Percentiles rank a stretch among this genome's conserved stretches.
Evolutionary conservation across 108 stramenopile genomes (phyloP).

Genomic region (Skeletonema marinoi): DNA sequence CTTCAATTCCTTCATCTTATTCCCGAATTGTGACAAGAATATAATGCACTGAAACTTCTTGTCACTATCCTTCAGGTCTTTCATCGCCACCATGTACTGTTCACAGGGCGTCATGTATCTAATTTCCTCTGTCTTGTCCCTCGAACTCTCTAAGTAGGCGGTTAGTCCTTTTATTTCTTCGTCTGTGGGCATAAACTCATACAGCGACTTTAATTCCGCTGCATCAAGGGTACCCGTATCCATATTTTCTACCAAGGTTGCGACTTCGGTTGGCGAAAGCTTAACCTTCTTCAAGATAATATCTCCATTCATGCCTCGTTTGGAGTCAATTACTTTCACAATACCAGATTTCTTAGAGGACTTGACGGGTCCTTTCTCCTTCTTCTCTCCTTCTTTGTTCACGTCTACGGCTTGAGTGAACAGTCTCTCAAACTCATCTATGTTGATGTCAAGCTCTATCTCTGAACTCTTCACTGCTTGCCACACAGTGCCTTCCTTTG

Average conservation of each 20-base stretch:
- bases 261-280: conserved; percentile 55
- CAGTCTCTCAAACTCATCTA: conserved; percentile 80
- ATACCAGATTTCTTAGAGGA: conserved; percentile 51
- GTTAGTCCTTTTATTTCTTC: conserved; percentile 61
- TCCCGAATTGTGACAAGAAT: conserved; percentile 65
- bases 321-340: conserved; percentile 80
- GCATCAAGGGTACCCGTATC: conserved; percentile 57
- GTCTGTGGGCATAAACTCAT: conserved; percentile 69
- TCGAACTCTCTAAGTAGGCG: conserved; percentile 47
- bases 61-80: conserved; percentile 48
- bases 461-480: conserved; percentile 49
- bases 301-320: conserved; percentile 88
- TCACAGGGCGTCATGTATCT: conserved; percentile 65
- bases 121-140: conserved; percentile 32
- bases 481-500: conserved; percentile 75
- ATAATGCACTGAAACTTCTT: conserved; percentile 71
- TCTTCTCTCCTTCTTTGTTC: conserved; percentile 55
- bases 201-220: conserved; percentile 65
- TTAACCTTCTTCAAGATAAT: conserved; percentile 78
- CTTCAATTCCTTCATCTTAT: conserved; percentile 59
- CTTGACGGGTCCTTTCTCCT: conserved; percentile 9
- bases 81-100: conserved; percentile 76
- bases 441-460: conserved; percentile 63
- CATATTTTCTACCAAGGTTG: conserved; percentile 67
- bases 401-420: conserved; percentile 75